Evolutionary conservation across 2,329 filamentous ascomycete species (phyloP), one percentile per base, ranked within the genome.

Genomic region (Westerdykella sp.): DNA sequence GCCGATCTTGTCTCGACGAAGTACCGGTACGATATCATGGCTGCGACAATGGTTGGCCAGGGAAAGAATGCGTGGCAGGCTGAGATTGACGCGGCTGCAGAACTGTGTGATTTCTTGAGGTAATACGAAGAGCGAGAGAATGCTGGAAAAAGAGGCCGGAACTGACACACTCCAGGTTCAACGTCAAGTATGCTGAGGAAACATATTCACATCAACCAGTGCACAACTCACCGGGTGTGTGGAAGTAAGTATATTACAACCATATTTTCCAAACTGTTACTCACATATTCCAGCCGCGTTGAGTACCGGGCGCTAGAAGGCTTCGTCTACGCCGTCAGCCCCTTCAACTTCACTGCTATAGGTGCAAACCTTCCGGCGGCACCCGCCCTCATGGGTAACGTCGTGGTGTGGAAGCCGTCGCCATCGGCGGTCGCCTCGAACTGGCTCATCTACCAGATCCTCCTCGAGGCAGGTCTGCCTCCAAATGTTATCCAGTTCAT

Each of bases 21-120:
- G 73, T 97, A 98, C 72, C 81, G 93, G 63, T 96, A 95, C 70
- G 88, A 96, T 44, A 80, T 98, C 57, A 95, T 97, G 86, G 91
- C 93, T 6, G 81, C 88, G 36, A 96, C 93, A 12, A 95, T 97
- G 81, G 75, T 95, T 25, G 93, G 91, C 48, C 91, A 98, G 71
- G 91, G 93, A 60, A 97, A 97, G 80, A 97, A 96, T 67, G 88
- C 87, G 38, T 97, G 89, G 89, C 91, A 98, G 71, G 91, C 93
- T n/a, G 91, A 98, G 76, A 97, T 97, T 51, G 91, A 97, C 68
- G 79, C 90, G 32, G 91, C 91, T 14, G 91, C 91, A 7, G 93
- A 98, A 75, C 72, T 95, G 56, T 84, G 81, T 56, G 91, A 98
- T 67, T 97, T 97, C 71, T 74, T 97, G 65, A 81, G 89, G 63